These are phyloP conservation scores for Wickerhamomyces canadensis DNA, from an alignment of 805 yeast species.

Conservation along the genomic window DNA sequence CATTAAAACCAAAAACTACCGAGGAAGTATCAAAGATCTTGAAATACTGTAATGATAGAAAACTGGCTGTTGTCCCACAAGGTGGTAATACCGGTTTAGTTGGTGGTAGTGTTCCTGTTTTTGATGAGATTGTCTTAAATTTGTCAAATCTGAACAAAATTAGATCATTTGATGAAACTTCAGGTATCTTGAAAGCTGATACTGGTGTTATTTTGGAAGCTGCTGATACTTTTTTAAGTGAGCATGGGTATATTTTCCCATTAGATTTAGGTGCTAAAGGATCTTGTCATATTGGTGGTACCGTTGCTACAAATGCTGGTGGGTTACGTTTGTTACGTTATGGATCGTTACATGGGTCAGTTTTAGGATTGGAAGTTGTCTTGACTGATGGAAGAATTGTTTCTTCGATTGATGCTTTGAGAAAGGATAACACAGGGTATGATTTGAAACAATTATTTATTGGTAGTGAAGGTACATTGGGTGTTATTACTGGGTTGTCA, in stretches of 20 bases:
- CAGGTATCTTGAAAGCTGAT: slow-evolving; percentile 84
- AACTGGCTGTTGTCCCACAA: slow-evolving; percentile 87
- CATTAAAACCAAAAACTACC: slow-evolving; percentile 76
- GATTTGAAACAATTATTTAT: slow-evolving; percentile 89
- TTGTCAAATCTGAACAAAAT: slow-evolving; percentile 68
- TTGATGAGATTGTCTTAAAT: slow-evolving; percentile 81
- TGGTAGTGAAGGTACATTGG: slow-evolving; percentile 92
- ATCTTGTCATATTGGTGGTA: slow-evolving; percentile 93
- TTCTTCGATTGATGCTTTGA: slow-evolving; percentile 73
- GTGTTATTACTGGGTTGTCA: slow-evolving; percentile 85
- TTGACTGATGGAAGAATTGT: slow-evolving; percentile 82
- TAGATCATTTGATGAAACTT: slow-evolving; percentile 72
- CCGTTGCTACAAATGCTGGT: slow-evolving; percentile 94
- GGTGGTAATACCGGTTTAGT: slow-evolving; percentile 97
- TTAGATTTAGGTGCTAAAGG: slow-evolving; percentile 95
- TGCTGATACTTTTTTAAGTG: slow-evolving; percentile 74
- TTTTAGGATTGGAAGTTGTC: slow-evolving; percentile 89
- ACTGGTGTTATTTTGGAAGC: slow-evolving; percentile 86
- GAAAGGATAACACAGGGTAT: slow-evolving; percentile 95
- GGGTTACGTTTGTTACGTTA: slow-evolving; percentile 83
- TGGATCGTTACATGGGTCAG: slow-evolving; percentile 90
- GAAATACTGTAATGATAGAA: slow-evolving; percentile 71
- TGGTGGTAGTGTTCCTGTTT: slow-evolving; percentile 90
- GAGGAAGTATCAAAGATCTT: slow-evolving; percentile 73
- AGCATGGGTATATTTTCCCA: slow-evolving; percentile 87